Conservation (phyloP, 2,329 filamentous ascomycete genomes). For the Boeremia exigua region DNA sequence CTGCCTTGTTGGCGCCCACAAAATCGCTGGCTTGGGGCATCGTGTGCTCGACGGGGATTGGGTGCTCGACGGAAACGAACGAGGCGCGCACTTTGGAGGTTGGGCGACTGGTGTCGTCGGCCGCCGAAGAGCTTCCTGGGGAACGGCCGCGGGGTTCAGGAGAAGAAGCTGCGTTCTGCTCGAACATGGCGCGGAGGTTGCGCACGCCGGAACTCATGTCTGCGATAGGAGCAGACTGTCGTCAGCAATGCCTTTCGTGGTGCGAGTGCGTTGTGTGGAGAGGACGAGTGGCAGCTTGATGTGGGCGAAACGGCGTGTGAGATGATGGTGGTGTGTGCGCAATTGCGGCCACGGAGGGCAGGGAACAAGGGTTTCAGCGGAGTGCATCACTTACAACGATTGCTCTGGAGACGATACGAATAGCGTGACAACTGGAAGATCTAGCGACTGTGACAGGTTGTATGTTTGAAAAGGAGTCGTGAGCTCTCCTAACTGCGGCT, state of each 20-base stretch:
- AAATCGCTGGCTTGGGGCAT: slow-evolving; percentile 43
- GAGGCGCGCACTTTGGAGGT: slow-evolving; percentile 56
- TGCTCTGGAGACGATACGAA: slow-evolving; percentile 12
- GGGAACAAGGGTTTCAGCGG: slow-evolving; percentile 24
- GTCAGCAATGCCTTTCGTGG: slow-evolving; percentile 34
- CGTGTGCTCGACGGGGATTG: slow-evolving; percentile 51
- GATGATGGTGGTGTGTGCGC: slow-evolving; percentile 33
- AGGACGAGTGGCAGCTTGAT: slow-evolving; percentile 16
- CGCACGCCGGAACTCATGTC: slow-evolving; percentile 58
- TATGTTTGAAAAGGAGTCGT: slow-evolving; percentile 10
- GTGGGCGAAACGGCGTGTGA: slow-evolving; percentile 28
- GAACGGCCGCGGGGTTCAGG: slow-evolving; percentile 55
- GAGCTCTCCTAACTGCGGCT: slow-evolving; percentile 5
- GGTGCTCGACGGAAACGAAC: slow-evolving; percentile 55
- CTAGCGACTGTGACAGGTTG: slow-evolving; percentile 9
- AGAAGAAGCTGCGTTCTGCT: slow-evolving; percentile 46
- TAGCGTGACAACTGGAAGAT: slow-evolving; percentile 11
- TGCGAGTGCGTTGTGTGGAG: slow-evolving; percentile 24
- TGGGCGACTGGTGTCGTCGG: slow-evolving; percentile 43
- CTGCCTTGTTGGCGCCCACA: slow-evolving; percentile 34
- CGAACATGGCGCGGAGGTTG: slow-evolving; percentile 58
- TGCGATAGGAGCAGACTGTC: slow-evolving; percentile 34
- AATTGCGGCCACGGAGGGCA: slow-evolving; percentile 18
- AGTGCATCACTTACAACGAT: slow-evolving; percentile 29
- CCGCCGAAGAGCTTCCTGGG: slow-evolving; percentile 43